A percentile compares a stretch with the other conserved stretches of the same genome.
phyloP scores from a whole-genome alignment of 2,329 filamentous ascomycete species.

The Aspergillus hortae region DNA sequence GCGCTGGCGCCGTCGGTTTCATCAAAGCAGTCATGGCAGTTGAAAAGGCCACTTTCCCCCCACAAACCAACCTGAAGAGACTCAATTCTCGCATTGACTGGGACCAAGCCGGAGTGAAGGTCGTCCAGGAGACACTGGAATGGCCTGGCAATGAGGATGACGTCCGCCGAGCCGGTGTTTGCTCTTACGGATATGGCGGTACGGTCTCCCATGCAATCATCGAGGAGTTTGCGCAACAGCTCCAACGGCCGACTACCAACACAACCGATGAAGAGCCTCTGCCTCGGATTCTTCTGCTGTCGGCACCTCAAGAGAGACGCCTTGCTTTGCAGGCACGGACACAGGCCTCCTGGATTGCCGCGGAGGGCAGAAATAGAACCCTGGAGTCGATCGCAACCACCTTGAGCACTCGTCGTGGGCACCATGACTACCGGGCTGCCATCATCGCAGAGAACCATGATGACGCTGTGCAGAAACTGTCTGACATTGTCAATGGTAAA shows the following conservation, averaged over 20 bases:
- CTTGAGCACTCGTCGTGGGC: conserved; percentile 28
- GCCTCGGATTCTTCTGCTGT: conserved; percentile 12
- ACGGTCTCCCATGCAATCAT: conserved; percentile 34
- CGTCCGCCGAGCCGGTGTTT: conserved; percentile 25
- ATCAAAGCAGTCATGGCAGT: conserved; percentile 26
- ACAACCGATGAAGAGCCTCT: background rate
- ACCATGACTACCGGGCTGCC: conserved; percentile 28
- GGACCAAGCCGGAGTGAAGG: conserved; percentile 19
- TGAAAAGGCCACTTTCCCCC: conserved; percentile 20
- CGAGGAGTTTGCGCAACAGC: conserved; percentile 17
- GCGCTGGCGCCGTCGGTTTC: conserved; percentile 22
- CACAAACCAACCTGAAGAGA: conserved; percentile 33
- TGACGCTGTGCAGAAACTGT: conserved; percentile 14
- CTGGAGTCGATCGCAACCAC: conserved; percentile 24
- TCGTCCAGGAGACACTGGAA: conserved; percentile 18
- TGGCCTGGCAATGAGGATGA: conserved; percentile 15
- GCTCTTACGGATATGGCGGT: conserved; percentile 34
- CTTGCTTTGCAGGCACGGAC: conserved; percentile 18
- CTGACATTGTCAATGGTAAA: background rate
- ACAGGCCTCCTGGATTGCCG: conserved; percentile 22
- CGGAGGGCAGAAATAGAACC: conserved; percentile 13
- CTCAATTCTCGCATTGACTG: conserved; percentile 33
- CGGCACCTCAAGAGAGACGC: conserved; percentile 32
- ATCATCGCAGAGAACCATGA: conserved; percentile 20
- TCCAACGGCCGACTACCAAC: background rate